Percentiles rank a stretch among this genome's conserved stretches.
Evolutionary conservation across 2,329 filamentous ascomycete species (phyloP).

Genomic region (Whalleya microplaca): DNA sequence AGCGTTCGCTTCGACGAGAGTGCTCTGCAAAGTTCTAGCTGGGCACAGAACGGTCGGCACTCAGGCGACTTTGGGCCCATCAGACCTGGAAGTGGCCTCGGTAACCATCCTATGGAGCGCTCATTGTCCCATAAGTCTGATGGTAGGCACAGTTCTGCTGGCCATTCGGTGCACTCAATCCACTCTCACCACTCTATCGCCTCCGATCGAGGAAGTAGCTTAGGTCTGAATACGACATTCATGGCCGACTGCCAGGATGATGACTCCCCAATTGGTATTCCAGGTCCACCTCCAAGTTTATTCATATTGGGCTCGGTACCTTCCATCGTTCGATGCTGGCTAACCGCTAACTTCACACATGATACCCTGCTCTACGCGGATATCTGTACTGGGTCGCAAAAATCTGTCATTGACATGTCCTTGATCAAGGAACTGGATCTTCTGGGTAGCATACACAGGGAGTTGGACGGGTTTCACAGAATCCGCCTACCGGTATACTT

Average conservation of each 20-base stretch:
- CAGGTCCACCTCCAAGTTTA: constrained; percentile 79
- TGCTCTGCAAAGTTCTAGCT: constrained; percentile 83
- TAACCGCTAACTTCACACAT: constrained; percentile 88
- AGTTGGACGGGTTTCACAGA: constrained; percentile 66
- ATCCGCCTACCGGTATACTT: constrained; percentile 85
- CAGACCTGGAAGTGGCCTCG: constrained; percentile 78
- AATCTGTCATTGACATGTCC: constrained; percentile 77
- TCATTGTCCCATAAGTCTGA: constrained; percentile 95
- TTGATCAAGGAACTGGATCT: constrained; percentile 77
- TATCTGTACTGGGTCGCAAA: constrained; percentile 88
- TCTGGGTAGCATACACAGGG: constrained; percentile 65
- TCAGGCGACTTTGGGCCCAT: constrained; percentile 80
- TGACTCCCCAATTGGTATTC: constrained; percentile 71
- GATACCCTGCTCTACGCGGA: constrained; percentile 88
- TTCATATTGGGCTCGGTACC: constrained; percentile 88
- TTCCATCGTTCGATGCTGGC: constrained; percentile 94
- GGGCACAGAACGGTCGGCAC: constrained; percentile 80
- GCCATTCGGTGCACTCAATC: constrained; percentile 71
- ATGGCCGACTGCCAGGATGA: constrained; percentile 64
- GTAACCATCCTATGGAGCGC: constrained; percentile 78
- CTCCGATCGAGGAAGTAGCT: constrained; percentile 82
- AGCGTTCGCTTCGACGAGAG: constrained; percentile 98
- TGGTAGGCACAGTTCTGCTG: constrained; percentile 90
- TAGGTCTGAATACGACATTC: constrained; percentile 79
- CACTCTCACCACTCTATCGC: constrained; percentile 71